Evolutionary conservation across 345 rosid genomes (phyloP).

Genomic region (Populus davidiana): DNA sequence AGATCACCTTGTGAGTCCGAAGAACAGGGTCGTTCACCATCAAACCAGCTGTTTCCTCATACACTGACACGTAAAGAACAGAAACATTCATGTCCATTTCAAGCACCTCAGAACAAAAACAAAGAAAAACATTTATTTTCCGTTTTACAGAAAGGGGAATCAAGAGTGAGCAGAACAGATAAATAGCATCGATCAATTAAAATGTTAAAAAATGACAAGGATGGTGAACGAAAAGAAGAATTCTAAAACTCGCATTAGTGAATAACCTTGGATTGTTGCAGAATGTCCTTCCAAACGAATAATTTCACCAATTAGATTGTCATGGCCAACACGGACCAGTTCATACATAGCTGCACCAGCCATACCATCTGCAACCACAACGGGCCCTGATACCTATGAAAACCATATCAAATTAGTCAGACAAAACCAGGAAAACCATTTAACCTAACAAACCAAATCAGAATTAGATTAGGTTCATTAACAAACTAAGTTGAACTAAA

Average conservation of each 20-base stretch:
- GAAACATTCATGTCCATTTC: not conserved
- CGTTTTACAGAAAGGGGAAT: not conserved
- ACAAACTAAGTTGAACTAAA: not conserved
- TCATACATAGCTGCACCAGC: slow-evolving; percentile 99
- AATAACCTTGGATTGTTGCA: slow-evolving; percentile 92
- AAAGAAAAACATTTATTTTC: not conserved
- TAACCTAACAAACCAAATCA: not conserved
- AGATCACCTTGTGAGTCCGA: slow-evolving; percentile 76
- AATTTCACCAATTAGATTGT: slow-evolving; percentile 93
- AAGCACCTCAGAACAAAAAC: not conserved
- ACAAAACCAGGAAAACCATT: not conserved
- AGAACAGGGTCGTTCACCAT: slow-evolving; percentile 94
- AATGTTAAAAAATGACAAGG: not conserved
- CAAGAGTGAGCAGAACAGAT: not conserved
- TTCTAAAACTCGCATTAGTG: not conserved
- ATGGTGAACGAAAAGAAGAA: not conserved
- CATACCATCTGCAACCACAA: slow-evolving; percentile 99
- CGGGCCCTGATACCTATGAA: slow-evolving; percentile 95
- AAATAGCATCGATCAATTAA: not conserved
- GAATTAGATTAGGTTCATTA: not conserved
- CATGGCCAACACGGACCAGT: slow-evolving; percentile 97
- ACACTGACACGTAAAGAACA: slow-evolving; percentile 48
- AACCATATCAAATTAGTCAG: not conserved
- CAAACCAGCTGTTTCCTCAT: slow-evolving; percentile 95
- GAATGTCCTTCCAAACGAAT: slow-evolving; percentile 98